Conservation (phyloP, 176 grass and related monocot species). For the Aegilops speltoides region DNA sequence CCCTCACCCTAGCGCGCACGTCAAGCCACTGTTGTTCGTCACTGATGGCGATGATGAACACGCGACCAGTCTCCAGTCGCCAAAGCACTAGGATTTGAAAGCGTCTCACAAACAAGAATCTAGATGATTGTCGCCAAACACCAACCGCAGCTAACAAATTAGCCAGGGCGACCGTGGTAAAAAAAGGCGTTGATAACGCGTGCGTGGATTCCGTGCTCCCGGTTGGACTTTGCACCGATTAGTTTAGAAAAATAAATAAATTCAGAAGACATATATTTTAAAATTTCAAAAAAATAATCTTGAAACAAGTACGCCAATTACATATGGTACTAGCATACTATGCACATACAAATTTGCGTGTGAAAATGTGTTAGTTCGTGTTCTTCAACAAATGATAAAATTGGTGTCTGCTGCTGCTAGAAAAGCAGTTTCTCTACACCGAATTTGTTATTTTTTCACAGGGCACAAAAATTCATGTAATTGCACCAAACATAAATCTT, state of each 20-base stretch:
- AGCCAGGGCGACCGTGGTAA: background rate
- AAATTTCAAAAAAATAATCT: too few relatives aligned
- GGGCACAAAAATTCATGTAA: too few relatives aligned
- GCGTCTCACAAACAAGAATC: background rate
- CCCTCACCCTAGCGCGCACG: background rate
- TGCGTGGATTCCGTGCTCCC: background rate
- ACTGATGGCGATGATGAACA: background rate
- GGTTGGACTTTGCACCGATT: background rate
- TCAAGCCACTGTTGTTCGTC: background rate
- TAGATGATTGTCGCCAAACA: background rate
- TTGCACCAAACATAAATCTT: too few relatives aligned
- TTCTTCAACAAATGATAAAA: too few relatives aligned
- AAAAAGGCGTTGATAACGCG: background rate
- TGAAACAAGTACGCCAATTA: background rate
- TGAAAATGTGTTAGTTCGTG: too few relatives aligned
- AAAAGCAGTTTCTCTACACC: too few relatives aligned
- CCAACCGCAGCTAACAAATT: constrained; percentile 26
- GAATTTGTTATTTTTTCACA: too few relatives aligned
- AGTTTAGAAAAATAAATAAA: background rate
- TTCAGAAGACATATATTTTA: too few relatives aligned
- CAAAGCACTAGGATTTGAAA: background rate
- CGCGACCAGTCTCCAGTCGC: background rate
- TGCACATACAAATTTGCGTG: too few relatives aligned
- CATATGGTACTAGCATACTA: background rate
- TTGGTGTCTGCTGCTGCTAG: too few relatives aligned